Conservation (phyloP, 2,329 filamentous ascomycete species). For the Pseudocercospora fuligena region DNA sequence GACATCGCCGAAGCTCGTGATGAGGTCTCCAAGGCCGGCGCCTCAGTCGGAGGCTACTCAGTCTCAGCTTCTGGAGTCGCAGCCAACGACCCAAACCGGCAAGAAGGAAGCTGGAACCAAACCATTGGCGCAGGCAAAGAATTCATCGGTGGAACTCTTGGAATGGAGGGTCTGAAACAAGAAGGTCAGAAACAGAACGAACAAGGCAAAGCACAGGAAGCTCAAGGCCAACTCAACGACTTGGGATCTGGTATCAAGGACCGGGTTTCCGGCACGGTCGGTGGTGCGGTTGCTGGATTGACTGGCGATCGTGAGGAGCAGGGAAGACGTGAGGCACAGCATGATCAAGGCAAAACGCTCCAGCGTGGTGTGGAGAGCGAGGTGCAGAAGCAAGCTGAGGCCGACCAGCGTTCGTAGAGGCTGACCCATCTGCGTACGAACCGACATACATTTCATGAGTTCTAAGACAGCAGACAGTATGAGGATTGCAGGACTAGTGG, state of each 20-base stretch:
- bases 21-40: conserved; percentile 74
- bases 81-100: conserved; percentile 74
- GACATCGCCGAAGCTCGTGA: conserved; percentile 69
- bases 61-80: conserved; percentile 72
- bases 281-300: conserved; percentile 71
- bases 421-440: too few species aligned
- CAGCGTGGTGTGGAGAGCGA: conserved; percentile 84
- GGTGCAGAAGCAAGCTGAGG: conserved; percentile 68
- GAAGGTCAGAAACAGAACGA: conserved; percentile 78
- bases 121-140: conserved; percentile 88
- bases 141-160: conserved; percentile 73
- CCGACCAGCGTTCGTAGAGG: conserved; percentile 16
- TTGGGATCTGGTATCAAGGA: conserved; percentile 65
- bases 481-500: not conserved
- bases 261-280: conserved; percentile 61
- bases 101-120: conserved; percentile 80
- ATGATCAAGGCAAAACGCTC: conserved; percentile 81
- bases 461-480: not conserved
- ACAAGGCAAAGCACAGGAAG: conserved; percentile 80
- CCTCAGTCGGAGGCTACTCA: conserved; percentile 74
- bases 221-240: conserved; percentile 79
- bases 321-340: conserved; percentile 68
- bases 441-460: too few species aligned
- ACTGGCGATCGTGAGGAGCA: conserved; percentile 60
- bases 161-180: conserved; percentile 75